Evolutionary conservation across 2,329 filamentous ascomycete genomes (phyloP), one percentile per base, ranked within the genome.

Genomic region (Macroventuria anomochaeta): DNA sequence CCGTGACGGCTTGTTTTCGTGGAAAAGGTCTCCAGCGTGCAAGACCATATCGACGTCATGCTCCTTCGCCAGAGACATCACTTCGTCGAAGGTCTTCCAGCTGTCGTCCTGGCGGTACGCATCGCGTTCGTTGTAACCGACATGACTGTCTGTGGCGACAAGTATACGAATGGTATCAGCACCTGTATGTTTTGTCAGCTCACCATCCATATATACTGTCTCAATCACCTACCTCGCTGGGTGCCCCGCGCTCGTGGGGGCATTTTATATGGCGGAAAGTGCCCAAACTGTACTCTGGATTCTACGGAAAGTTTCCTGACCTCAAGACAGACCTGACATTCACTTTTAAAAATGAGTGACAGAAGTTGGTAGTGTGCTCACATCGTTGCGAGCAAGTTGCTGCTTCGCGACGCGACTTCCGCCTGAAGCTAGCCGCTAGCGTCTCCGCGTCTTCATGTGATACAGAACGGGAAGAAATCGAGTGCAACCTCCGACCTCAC

Each of bases 11-110:
- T 96, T 96, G 75, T 99, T 99, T 65, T 99, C 93, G 73, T 99
- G 96, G 71, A 99, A 99, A 1, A 99, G 83, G 72, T 99, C 95
- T 39, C 95, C 95, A 2, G 89, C 93, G 4, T 99, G 86, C 2
- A 99, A 82, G 0, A 99, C 90, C 95, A 99, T 97, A 75, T 99
- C 95, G 61, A 99, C 95, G 78, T 99, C 95, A 71, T 88, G 83
- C 28, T 88, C 86, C 69, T 88, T 90, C 17, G 93, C 95, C 34
- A 97, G 78, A 60, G 87, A 88, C 89, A 99, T 91, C 57, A 97
- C 86, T 76, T 99, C 95, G 73, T 99, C 89, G 77, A 99, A 99
- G 3, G 89, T 91, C 71, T 87, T 89, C 93, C 93, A 97, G 76
- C 92, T 97, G 75, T 99, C 95, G 73, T 97, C 91, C 61, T 93